Conservation (phyloP, 768 basidiomycete species). For the Hebeloma cylindrosporum region DNA sequence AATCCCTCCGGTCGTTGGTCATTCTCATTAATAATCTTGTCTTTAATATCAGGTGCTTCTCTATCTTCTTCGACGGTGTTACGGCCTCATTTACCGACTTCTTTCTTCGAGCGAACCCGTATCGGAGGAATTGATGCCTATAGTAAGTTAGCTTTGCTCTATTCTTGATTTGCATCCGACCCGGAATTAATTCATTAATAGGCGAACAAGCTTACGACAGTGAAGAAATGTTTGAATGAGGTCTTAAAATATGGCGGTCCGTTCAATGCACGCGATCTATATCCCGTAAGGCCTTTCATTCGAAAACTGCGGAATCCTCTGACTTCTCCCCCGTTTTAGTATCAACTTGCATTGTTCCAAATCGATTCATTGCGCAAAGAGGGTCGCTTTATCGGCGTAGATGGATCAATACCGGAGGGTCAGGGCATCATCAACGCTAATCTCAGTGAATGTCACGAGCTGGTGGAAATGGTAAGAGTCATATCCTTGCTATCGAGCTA, state of each 20-base stretch:
- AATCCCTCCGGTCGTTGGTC: background rate
- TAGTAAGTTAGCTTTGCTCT: constrained; percentile 45
- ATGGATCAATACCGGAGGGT: constrained; percentile 91
- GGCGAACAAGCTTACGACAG: constrained; percentile 96
- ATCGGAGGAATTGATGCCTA: constrained; percentile 96
- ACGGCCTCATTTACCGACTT: constrained; percentile 91
- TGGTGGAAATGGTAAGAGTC: constrained; percentile 82
- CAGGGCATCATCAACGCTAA: constrained; percentile 97
- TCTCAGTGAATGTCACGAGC: constrained; percentile 92
- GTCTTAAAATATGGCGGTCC: constrained; percentile 94
- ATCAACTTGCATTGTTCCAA: constrained; percentile 92
- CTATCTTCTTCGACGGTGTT: constrained; percentile 91
- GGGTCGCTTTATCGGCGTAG: constrained; percentile 87
- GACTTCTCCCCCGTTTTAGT: constrained; percentile 42
- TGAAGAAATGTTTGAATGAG: constrained; percentile 96
- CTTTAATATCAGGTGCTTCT: constrained; percentile 70
- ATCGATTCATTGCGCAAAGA: constrained; percentile 93
- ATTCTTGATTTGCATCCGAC: background rate
- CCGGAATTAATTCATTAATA: constrained; percentile 29
- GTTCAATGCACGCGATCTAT: constrained; percentile 87
- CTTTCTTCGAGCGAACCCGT: constrained; percentile 96
- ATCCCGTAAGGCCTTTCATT: constrained; percentile 64
- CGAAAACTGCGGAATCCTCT: constrained; percentile 5
- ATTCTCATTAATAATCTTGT: background rate
- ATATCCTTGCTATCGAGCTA: background rate